phyloP scores from a whole-genome alignment of 768 basidiomycete species.

The Strobilomyces confusus region DNA sequence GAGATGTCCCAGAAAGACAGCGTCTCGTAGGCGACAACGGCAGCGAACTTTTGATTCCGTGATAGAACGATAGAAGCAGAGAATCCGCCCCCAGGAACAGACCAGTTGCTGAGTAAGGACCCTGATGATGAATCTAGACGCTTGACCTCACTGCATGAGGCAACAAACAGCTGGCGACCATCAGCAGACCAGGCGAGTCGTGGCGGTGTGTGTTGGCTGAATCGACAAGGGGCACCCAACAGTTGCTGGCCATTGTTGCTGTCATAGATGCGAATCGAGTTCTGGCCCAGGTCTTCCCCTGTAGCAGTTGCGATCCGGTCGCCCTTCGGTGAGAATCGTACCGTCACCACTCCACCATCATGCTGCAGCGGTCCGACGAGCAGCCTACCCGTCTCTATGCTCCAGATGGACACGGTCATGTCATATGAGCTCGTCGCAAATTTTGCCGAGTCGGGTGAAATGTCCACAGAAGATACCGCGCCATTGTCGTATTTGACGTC shows the following conservation, averaged over 20 bases:
- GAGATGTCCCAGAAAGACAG: conserved; percentile 1
- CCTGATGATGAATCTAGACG: conserved; percentile 2
- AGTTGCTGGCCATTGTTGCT: too few species aligned
- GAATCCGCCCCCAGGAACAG: background rate
- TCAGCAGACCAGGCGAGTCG: conserved; percentile 6
- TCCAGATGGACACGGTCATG: too few species aligned
- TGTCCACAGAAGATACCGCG: too few species aligned
- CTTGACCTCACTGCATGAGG: background rate
- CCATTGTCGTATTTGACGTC: too few species aligned
- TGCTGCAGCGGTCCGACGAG: too few species aligned
- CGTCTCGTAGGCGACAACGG: rapidly evolving
- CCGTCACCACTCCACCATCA: too few species aligned
- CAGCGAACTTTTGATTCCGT: too few species aligned
- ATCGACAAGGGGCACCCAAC: too few species aligned
- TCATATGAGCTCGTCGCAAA: too few species aligned
- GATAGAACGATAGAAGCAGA: background rate
- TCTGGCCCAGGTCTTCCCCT: background rate
- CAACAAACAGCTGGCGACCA: conserved; percentile 1
- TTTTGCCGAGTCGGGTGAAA: too few species aligned
- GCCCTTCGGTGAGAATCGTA: background rate
- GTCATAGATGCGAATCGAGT: background rate
- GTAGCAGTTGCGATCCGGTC: background rate
- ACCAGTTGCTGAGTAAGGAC: background rate
- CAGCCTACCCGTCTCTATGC: background rate
- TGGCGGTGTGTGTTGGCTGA: too few species aligned